A percentile compares a stretch with the other conserved stretches of the same genome.
Evolutionary conservation across 139 green algal species (phyloP).

Genomic region (Picochlorum sp.): DNA sequence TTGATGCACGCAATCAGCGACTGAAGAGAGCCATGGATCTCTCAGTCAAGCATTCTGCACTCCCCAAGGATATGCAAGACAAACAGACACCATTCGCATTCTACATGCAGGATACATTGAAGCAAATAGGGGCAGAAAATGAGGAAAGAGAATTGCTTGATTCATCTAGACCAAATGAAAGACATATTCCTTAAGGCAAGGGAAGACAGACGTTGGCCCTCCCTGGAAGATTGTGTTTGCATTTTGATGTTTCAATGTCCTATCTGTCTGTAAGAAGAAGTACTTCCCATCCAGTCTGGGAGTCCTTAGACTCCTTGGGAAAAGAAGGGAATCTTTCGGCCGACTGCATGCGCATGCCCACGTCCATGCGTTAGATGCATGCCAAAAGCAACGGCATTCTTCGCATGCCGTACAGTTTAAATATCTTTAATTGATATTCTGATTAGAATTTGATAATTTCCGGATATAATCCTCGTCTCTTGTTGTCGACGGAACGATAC

Average conservation of each 20-base stretch:
- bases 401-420: not conserved
- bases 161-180: slow-evolving; percentile 58
- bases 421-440: slow-evolving; percentile 1
- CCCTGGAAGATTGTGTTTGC: no score
- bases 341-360: not conserved
- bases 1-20: slow-evolving; percentile 81
- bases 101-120: slow-evolving; percentile 58
- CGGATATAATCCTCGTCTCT: no score
- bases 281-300: no score
- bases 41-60: slow-evolving; percentile 80
- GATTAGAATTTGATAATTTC: no score
- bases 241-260: not conserved
- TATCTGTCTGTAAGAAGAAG: not conserved
- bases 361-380: not conserved
- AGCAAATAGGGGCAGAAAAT: slow-evolving; percentile 44
- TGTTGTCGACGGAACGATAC: no score
- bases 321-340: not conserved
- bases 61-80: slow-evolving; percentile 73
- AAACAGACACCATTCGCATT: slow-evolving; percentile 87
- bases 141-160: slow-evolving; percentile 37
- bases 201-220: no score
- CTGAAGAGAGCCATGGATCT: slow-evolving; percentile 90
- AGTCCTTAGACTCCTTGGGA: no score
- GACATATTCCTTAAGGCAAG: slow-evolving; percentile 45
- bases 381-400: not conserved